Evolutionary conservation across 345 rosid species (phyloP).

Genomic region (Leavenworthia alabamica): DNA sequence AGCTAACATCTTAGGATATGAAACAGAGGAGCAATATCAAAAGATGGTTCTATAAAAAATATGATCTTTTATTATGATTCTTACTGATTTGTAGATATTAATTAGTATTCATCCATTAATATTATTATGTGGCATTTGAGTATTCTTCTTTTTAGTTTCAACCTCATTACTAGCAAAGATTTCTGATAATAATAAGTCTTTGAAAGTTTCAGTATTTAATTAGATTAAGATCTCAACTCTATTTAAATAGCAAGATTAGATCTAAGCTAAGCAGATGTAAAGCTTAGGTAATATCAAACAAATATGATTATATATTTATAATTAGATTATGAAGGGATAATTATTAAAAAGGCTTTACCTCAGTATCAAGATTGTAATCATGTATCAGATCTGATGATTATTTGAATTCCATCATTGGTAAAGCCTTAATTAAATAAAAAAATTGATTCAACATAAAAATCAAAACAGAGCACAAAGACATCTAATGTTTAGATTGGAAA

Average conservation of each 20-base stretch:
- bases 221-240: not conserved
- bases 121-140: not conserved
- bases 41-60: not conserved
- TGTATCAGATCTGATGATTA: slow-evolving; percentile 34
- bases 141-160: not conserved
- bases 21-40: slow-evolving; percentile 10
- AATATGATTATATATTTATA: too few relatives aligned
- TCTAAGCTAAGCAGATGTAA: not conserved
- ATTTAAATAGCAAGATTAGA: not conserved
- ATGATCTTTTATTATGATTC: not conserved
- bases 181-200: not conserved
- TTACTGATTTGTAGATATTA: slow-evolving; percentile 2
- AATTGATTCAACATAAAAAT: too few relatives aligned
- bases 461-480: slow-evolving; percentile 15
- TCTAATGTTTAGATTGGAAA: too few relatives aligned
- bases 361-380: slow-evolving; percentile 33
- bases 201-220: not conserved
- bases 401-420: slow-evolving; percentile 35
- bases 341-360: slow-evolving; percentile 16
- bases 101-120: not conserved
- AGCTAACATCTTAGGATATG: not conserved
- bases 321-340: not conserved
- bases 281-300: too few relatives aligned
- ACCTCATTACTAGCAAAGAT: not conserved
- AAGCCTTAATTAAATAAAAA: not conserved